Base-by-base conservation (phyloP, 2,329 filamentous ascomycete species). In the Colletotrichum coccodes region DNA sequence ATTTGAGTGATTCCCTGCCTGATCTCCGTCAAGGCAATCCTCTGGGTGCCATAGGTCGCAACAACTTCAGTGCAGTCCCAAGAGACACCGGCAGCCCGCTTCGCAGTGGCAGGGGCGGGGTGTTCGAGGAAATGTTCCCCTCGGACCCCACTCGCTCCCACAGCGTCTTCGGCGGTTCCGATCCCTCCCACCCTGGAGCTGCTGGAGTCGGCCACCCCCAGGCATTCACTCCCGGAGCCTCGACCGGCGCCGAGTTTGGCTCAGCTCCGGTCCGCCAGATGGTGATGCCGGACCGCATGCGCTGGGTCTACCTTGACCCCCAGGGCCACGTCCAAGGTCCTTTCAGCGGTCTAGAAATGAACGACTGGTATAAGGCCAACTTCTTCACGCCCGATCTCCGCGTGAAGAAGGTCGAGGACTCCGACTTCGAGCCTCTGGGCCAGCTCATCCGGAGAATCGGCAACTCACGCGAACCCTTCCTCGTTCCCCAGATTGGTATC, bases 281-380 rank as follows among this genome's bases (percentile, higher is more conserved):
- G 95, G 95, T 99, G 6, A 98, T 99, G 96, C 96, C 96, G 2
- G 96, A 99, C 79, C 89, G 97, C 16, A 99, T 99, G 94, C 89
- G 95, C 75, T 99, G 96, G 96, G 95, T 98, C 21, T 99, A 99
- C 78, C 91, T 97, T 60, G 96, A 99, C 77, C 96, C 96, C 6
- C 94, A 97, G 77, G 94, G 94, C 26, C 92, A 94, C 71, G 91
- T 94, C 6, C 96, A 99, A 77, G 96, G 96, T 0, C 96, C 96
- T 0, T 99, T 96, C 82, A 98, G 94, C 44, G 96, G 96, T 1
- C 84, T 99, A 57, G 96, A 99, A 80, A 99, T 99, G 96, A 97
- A 99, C 74, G 97, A 99, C 75, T 99, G 96, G 96, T 99, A 98
- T 82, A 98, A 98, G 79, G 95, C 95, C 42, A 95, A 95, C 52